Conservation (phyloP, 164 flowering plant genomes). For the Nelumbo lutea region DNA sequence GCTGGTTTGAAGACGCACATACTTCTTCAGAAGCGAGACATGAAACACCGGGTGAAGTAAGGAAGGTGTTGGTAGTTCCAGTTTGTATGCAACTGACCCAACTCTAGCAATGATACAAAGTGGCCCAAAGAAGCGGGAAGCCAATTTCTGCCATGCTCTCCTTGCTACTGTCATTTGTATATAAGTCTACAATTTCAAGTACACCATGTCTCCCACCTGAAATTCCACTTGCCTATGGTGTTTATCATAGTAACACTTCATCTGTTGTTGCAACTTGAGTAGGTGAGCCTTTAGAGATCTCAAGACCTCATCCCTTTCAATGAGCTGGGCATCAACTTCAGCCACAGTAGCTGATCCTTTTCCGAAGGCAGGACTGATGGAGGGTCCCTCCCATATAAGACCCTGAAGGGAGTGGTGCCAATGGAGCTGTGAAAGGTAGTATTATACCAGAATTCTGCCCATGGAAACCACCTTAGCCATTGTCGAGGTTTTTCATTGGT, state of each 20-base stretch:
- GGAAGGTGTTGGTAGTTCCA: not conserved
- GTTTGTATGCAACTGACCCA: not conserved
- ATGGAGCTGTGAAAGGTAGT: not conserved
- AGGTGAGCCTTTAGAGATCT: not conserved
- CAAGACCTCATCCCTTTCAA: not conserved
- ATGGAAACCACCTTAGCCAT: not conserved
- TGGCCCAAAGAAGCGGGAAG: not conserved
- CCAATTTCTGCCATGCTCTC: not conserved
- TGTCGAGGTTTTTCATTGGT: too few relatives aligned
- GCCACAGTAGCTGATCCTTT: not conserved
- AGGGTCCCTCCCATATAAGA: not conserved
- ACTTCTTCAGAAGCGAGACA: not conserved
- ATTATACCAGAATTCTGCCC: not conserved
- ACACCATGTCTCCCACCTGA: not conserved
- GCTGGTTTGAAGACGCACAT: not conserved
- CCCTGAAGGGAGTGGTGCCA: not conserved
- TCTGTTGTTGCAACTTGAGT: not conserved
- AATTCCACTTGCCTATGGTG: not conserved
- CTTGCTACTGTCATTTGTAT: not conserved
- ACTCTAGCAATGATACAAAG: not conserved
- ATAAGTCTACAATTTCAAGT: not conserved
- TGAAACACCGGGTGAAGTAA: conserved; percentile 5
- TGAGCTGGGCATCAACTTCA: not conserved
- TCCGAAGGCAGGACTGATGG: not conserved
- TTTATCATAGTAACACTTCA: not conserved